These are phyloP conservation scores for Debaryomyces sp. DNA, from an alignment of 1,139 yeast species.

Conservation along the genomic window DNA sequence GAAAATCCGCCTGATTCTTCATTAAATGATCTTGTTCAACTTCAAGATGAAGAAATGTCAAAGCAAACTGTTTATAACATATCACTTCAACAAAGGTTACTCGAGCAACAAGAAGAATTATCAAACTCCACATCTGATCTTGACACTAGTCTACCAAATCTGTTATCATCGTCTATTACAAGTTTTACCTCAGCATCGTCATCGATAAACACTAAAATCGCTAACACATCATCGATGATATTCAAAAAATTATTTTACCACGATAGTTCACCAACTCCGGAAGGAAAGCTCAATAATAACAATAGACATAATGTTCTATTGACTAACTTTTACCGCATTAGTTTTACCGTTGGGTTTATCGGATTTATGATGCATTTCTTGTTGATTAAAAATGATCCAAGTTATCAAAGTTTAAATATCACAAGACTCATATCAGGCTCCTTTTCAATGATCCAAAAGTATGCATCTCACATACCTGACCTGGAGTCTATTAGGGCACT, in stretches of 20 bases:
- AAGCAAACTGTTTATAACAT: constrained; percentile 24
- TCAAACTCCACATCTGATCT: constrained; percentile 24
- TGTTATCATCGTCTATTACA: constrained; percentile 42
- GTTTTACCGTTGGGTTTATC: constrained; percentile 45
- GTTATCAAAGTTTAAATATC: constrained; percentile 14
- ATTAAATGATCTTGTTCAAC: constrained; percentile 19
- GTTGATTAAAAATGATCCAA: constrained; percentile 25
- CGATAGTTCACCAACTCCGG: constrained; percentile 13
- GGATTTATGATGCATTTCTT: constrained; percentile 44
- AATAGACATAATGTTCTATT: constrained; percentile 11
- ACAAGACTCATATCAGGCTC: constrained; percentile 11
- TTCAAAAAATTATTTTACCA: constrained; percentile 33
- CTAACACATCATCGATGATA: constrained; percentile 33
- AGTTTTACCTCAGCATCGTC: constrained; percentile 36
- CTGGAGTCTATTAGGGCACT: constrained; percentile 11
- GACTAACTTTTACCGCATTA: constrained; percentile 32
- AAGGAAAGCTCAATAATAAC: constrained; percentile 11
- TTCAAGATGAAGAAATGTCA: constrained; percentile 38
- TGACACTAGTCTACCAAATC: constrained; percentile 21
- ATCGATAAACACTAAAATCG: constrained; percentile 31
- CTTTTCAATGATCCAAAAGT: constrained; percentile 8
- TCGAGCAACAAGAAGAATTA: constrained; percentile 29
- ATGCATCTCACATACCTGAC: constrained; percentile 10
- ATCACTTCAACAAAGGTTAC: constrained; percentile 22
- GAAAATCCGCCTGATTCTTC: not conserved